phyloP scores from a whole-genome alignment of 2,329 filamentous ascomycete species.

The Metarhizium sp. region DNA sequence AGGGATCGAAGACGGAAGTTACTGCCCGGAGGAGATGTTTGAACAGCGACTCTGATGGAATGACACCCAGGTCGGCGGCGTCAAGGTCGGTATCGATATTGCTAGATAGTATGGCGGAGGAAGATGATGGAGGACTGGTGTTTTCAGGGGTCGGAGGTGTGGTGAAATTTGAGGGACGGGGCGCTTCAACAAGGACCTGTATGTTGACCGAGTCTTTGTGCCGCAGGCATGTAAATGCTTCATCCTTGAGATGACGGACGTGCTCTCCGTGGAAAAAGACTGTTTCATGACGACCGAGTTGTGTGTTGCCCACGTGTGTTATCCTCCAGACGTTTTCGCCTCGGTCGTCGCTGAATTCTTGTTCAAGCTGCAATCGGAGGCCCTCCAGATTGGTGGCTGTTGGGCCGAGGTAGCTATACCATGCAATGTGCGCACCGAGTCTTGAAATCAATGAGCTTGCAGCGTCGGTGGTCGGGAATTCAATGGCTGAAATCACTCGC shows the following conservation, averaged over 20 bases:
- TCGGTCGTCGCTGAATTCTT: slow-evolving; percentile 40
- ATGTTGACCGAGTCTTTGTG: slow-evolving; percentile 67
- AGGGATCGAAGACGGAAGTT: slow-evolving; percentile 32
- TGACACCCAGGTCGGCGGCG: not conserved
- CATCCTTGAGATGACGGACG: slow-evolving; percentile 67
- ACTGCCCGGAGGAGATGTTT: slow-evolving; percentile 37
- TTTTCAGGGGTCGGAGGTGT: slow-evolving; percentile 11
- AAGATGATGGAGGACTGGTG: not conserved
- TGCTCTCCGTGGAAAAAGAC: slow-evolving; percentile 72
- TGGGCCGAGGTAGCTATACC: slow-evolving; percentile 28
- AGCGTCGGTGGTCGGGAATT: slow-evolving; percentile 44
- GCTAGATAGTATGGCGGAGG: not conserved
- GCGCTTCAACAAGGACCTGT: slow-evolving; percentile 41
- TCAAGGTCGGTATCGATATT: not conserved
- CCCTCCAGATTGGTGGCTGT: slow-evolving; percentile 44
- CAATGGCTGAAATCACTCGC: slow-evolving; percentile 59
- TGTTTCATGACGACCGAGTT: slow-evolving; percentile 79
- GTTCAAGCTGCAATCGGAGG: slow-evolving; percentile 56
- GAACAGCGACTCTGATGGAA: slow-evolving; percentile 31
- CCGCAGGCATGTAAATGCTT: slow-evolving; percentile 71
- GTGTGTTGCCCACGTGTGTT: slow-evolving; percentile 69
- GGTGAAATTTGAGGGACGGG: slow-evolving; percentile 17
- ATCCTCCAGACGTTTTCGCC: slow-evolving; percentile 54
- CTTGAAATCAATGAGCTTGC: slow-evolving; percentile 21
- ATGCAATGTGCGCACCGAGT: slow-evolving; percentile 24